Conservation (phyloP, 1,284 basidiomycete genomes). For the Puccinia coronata region DNA sequence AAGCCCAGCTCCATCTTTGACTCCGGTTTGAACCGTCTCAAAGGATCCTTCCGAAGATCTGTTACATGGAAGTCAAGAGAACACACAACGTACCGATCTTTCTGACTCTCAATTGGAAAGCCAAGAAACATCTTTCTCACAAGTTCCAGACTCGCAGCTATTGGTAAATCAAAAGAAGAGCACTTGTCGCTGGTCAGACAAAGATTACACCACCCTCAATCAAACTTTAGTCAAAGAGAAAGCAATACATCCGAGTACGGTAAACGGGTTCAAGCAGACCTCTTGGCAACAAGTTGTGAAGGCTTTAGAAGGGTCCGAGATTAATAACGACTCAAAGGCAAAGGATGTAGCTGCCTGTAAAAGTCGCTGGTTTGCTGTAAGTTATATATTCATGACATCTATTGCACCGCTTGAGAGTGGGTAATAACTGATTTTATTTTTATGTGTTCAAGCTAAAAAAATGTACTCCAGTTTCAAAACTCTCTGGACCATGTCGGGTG, state of each 20-base stretch:
- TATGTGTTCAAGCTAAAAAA: background rate
- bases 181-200: constrained; percentile 1
- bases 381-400: no score
- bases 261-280: background rate
- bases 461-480: background rate
- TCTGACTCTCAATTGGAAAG: background rate
- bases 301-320: background rate
- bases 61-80: no score
- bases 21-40: no score
- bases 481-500: background rate
- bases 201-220: background rate
- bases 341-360: constrained; percentile 1
- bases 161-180: background rate
- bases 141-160: background rate
- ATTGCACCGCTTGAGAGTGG: no score
- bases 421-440: background rate
- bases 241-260: background rate
- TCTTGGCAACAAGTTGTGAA: background rate
- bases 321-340: background rate
- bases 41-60: no score
- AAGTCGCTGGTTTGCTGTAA: background rate
- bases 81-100: no score
- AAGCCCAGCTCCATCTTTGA: no score
- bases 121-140: background rate
- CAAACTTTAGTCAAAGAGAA: background rate